These are phyloP conservation scores for Suillus occidentalis DNA, from an alignment of 768 basidiomycete species.

Conservation along the genomic window DNA sequence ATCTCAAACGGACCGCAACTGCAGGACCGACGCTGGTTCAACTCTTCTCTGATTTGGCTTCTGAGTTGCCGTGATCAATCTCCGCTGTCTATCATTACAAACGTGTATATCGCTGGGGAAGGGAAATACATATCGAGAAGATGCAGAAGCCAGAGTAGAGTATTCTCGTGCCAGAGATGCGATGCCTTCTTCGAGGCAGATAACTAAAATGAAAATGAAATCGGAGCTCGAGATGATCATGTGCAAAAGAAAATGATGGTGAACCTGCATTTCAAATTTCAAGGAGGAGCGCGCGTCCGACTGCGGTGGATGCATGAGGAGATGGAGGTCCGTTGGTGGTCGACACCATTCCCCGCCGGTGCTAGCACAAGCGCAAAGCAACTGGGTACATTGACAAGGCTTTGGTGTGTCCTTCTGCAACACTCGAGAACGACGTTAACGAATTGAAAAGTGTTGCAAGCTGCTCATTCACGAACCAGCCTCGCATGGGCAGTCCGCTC, in stretches of 20 bases:
- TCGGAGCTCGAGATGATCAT: not conserved
- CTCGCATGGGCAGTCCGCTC: not conserved
- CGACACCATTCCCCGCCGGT: not conserved
- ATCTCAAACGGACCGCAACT: not conserved
- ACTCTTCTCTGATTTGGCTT: not conserved
- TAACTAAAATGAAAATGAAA: slow-evolving; percentile 1
- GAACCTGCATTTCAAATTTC: not conserved
- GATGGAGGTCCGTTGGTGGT: not conserved
- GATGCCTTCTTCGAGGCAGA: not conserved
- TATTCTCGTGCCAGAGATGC: not conserved
- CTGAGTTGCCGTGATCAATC: not conserved
- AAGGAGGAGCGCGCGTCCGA: not conserved
- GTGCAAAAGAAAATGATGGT: not conserved
- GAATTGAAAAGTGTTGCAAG: not conserved
- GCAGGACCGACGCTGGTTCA: not conserved
- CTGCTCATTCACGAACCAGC: not conserved
- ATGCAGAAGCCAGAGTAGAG: not conserved
- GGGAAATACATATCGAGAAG: slow-evolving; percentile 1
- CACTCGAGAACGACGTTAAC: not conserved
- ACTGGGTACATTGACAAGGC: not conserved
- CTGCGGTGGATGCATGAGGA: not conserved
- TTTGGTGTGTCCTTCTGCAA: not conserved
- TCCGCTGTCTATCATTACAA: not conserved
- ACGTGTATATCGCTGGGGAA: not conserved
- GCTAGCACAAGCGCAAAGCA: not conserved